phyloP scores from a whole-genome alignment of 208 protist genomes.

The Trichomonas vaginalis region DNA sequence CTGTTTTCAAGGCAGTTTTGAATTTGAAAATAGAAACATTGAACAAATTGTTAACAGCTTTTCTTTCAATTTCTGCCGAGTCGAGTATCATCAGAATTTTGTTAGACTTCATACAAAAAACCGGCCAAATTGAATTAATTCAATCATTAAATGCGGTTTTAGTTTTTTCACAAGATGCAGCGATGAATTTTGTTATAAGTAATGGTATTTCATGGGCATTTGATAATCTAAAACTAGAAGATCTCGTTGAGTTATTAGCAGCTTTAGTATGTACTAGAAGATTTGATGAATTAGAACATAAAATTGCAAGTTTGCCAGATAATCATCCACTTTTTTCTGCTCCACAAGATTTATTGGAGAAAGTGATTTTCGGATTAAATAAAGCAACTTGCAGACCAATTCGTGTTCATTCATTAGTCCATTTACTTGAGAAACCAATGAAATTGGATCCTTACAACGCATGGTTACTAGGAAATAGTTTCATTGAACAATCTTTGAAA shows the following conservation, averaged over 20 bases:
- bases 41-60: background rate
- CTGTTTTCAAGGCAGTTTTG: background rate
- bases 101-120: background rate
- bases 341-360: background rate
- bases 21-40: background rate
- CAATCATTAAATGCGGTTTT: background rate
- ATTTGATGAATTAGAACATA: background rate
- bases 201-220: background rate
- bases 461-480: background rate
- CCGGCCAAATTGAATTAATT: background rate
- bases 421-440: background rate
- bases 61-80: background rate
- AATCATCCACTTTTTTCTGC: background rate
- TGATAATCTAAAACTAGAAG: background rate
- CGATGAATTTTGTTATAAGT: background rate
- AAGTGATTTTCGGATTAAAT: background rate
- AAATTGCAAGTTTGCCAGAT: background rate
- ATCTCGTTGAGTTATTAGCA: background rate
- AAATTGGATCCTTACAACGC: background rate
- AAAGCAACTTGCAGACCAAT: background rate
- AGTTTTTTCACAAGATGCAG: background rate
- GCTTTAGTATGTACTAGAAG: background rate
- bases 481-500: background rate
- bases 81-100: background rate
- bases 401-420: background rate